Evolutionary conservation across 1,284 basidiomycete genomes (phyloP), one percentile per base, ranked within the genome.

Genomic region (Golubevia sp.): DNA sequence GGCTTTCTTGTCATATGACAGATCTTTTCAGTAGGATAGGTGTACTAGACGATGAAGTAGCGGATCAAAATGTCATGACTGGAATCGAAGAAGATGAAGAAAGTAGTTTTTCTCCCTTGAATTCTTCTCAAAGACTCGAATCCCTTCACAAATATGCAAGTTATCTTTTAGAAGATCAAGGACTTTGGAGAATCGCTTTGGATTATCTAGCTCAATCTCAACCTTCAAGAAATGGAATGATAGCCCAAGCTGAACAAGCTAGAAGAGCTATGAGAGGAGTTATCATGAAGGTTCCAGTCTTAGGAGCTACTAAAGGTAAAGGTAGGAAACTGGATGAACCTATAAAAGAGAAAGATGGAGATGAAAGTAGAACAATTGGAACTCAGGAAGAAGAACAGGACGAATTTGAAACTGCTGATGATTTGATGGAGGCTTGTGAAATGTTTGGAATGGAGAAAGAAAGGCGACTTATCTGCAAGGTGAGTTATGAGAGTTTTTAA

Each of bases 121-220:
- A 44, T 18, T 44, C 38, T 13, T 8, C 11, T 44, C 38, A 13
- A 8, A 44, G 38, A 44, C 18, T 80, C 59, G 58, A 53, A 23
- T 52, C 59, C 15, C 52, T 50, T 38, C 18, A 68, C 26, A 64
- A 69, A 18, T 83, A 81, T 59, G 79, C 80, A 8, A 64, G 74
- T 15, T 68, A 59, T 44, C 58, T 83, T 25, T 52, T 83, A 58
- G 70, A 77, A 25, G 76, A 82, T 57, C 71, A 79, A 51, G 74
- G 80, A 5, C 65, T 83, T 21, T 83, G 80, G 80, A 67, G 80
- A 49, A 77, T 83, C 62, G 71, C 77, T 21, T 66, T 83, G 55
- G 76, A 76, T 58, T 83, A 83, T 48, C 61, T 83, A 52, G 69
- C 60, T 11, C 59, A 51, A 50, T 49, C 20, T 49, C 64, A 26